Base-by-base conservation (phyloP, 306 rosid species). In the Aeschynomene evenia region DNA sequence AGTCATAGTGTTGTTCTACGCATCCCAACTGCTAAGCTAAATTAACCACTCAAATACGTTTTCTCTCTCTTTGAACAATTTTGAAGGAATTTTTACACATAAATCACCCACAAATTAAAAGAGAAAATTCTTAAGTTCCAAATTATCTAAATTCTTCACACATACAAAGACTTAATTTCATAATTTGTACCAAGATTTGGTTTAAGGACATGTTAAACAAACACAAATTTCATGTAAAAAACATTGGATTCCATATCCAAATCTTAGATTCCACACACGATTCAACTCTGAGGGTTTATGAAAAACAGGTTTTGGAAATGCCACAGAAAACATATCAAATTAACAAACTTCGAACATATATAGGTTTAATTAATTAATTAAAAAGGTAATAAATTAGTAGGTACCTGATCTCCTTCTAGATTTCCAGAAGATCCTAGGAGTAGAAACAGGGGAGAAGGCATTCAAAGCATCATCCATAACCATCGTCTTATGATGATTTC, bases 361-460 rank as follows among this genome's bases (percentile, higher is more conserved):
- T 13, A 5, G 33, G 12, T 80, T n/a, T n/a, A n/a, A n/a, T n/a
- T n/a, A n/a, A n/a, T n/a, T n/a, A n/a, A n/a, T n/a, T n/a, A n/a
- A n/a, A n/a, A n/a, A n/a, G n/a, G n/a, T n/a, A n/a, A n/a, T n/a
- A n/a, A n/a, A n/a, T n/a, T n/a, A n/a, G n/a, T 13, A 5, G 33
- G 12, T 80, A 94, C 99, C 99, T 83, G 96, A 84, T 89, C 92
- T 87, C 79, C 77, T 83, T 70, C 99, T 84, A 62, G 92, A 86
- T 74, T 91, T 95, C 99, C 99, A 95, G 31, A 54, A 63, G 81
- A 95, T 81, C 33, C 63, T 81, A 48, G 99, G 84, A 20, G 95
- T 74, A 22, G 96, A 82, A 4, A 72, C 80, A 7, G 90, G 86
- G 70, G 96, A 89, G 79, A 95, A 95, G 10, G 83, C 85, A 29